phyloP scores from a whole-genome alignment of 2,329 filamentous ascomycete genomes.

The Rutstroemia sp. region DNA sequence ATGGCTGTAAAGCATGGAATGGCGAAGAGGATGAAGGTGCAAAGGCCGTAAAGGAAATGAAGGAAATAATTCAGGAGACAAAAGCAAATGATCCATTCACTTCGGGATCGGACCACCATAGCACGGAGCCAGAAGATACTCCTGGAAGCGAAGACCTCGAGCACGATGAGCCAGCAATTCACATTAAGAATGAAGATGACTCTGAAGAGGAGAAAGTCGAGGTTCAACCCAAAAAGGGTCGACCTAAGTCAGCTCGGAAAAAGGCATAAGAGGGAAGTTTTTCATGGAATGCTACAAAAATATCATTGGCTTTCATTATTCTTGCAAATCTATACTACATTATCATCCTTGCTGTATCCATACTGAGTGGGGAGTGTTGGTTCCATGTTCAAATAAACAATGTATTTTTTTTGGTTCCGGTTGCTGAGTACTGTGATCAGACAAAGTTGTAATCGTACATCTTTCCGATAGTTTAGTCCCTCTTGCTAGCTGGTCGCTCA shows the following conservation, averaged over 20 bases:
- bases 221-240: constrained; percentile 6
- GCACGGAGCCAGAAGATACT: neutral
- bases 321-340: neutral
- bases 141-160: constrained; percentile 4
- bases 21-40: constrained; percentile 76
- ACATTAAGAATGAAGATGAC: constrained; percentile 5
- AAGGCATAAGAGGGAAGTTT: neutral
- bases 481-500: too few relatives aligned
- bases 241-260: neutral
- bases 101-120: neutral
- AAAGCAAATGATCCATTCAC: neutral
- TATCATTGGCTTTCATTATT: neutral
- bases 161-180: neutral
- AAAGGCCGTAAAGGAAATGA: constrained; percentile 47
- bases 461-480: too few relatives aligned
- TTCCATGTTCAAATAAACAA: too few relatives aligned
- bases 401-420: too few relatives aligned
- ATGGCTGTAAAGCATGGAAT: constrained; percentile 75
- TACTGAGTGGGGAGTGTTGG: too few relatives aligned
- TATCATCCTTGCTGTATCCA: too few relatives aligned
- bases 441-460: too few relatives aligned
- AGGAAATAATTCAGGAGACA: constrained; percentile 21
- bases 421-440: too few relatives aligned
- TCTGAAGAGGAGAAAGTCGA: constrained; percentile 13
- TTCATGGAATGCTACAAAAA: neutral